Base-by-base conservation (phyloP, 345 rosid species). In the Linum trigynum region DNA sequence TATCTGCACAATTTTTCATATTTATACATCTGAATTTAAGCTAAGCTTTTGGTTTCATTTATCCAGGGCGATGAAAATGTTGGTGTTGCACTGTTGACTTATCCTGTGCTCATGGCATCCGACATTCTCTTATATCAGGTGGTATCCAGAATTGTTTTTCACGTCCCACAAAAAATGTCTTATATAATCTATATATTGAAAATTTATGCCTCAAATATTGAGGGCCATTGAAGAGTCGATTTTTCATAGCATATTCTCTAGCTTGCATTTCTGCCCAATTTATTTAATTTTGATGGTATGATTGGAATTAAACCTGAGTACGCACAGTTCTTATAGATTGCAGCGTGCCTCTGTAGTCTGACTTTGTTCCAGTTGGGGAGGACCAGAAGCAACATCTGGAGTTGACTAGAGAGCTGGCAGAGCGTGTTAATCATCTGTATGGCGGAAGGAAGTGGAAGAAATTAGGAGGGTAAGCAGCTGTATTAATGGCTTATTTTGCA, bases 381-480 rank as follows among this genome's bases (percentile, higher is more conserved):
- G 97, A 87, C 67, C 98, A 92, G 84, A 92, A 90, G 82, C 98
- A 90, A 76, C 98, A 92, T 68, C 69, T 92, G 59, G 97, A 90
- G 81, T 82, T 92, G 83, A 84, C 96, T 10, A 86, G 91, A 39
- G 96, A 92, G 64, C 62, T 90, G 67, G 98, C 97, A 41, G 91
- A 84, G 67, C 86, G 97, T 61, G 74, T 90, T 64, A 92, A 92
- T 75, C 66, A 72, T 67, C 74, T 86, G 69, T 92, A 87, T 75
- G 98, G 98, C 69, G 95, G 96, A 76, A 86, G 87, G 77, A 92
- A 92, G 82, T 89, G 96, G 98, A 92, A 92, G 75, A 92, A 89
- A 67, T 80, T 92, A 72, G 98, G 98, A 76, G 96, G 92, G 98
- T 89, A 75, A 73, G 75, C 23, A 66, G 40, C 67, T 3, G 10